phyloP scores from a whole-genome alignment of 129 eudicot genomes.

The Artemisia tridentata region DNA sequence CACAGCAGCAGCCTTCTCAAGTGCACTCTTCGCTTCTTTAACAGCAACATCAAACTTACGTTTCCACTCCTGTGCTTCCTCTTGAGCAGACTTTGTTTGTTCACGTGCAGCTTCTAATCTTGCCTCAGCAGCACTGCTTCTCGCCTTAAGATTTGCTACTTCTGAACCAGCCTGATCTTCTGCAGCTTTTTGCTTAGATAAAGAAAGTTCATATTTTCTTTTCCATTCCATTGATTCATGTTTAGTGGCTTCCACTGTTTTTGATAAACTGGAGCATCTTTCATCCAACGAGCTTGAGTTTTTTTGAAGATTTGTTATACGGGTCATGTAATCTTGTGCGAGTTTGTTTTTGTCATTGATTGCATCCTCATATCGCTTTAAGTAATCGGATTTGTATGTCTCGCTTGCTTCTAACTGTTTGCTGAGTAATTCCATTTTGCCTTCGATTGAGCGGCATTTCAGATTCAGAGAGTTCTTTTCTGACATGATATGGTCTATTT shows the following conservation, averaged over 20 bases:
- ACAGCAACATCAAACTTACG: constrained; percentile 84
- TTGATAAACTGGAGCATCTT: constrained; percentile 65
- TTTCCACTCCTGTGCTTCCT: constrained; percentile 96
- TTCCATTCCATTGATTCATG: constrained; percentile 85
- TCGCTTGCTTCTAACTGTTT: constrained; percentile 88
- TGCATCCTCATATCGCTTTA: constrained; percentile 91
- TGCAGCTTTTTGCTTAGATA: constrained; percentile 62
- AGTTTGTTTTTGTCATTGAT: constrained; percentile 71
- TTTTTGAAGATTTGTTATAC: constrained; percentile 66
- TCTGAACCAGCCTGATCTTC: constrained; percentile 70
- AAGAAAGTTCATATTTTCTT: constrained; percentile 60
- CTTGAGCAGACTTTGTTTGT: constrained; percentile 82
- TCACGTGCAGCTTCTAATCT: constrained; percentile 86
- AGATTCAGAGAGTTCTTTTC: constrained; percentile 71
- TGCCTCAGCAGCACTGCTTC: constrained; percentile 88
- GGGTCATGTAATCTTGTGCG: constrained; percentile 70
- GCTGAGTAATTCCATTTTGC: constrained; percentile 61
- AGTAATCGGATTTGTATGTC: constrained; percentile 74
- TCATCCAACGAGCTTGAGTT: constrained; percentile 73
- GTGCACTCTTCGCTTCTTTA: constrained; percentile 76
- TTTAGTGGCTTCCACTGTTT: constrained; percentile 55
- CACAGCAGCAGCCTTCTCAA: constrained; percentile 81
- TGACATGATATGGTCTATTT: constrained; percentile 55
- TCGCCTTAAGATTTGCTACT: constrained; percentile 65
- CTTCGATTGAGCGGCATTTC: constrained; percentile 74